These are phyloP conservation scores for Cystoderma amianthinum DNA, from an alignment of 768 basidiomycete species.

Conservation along the genomic window DNA sequence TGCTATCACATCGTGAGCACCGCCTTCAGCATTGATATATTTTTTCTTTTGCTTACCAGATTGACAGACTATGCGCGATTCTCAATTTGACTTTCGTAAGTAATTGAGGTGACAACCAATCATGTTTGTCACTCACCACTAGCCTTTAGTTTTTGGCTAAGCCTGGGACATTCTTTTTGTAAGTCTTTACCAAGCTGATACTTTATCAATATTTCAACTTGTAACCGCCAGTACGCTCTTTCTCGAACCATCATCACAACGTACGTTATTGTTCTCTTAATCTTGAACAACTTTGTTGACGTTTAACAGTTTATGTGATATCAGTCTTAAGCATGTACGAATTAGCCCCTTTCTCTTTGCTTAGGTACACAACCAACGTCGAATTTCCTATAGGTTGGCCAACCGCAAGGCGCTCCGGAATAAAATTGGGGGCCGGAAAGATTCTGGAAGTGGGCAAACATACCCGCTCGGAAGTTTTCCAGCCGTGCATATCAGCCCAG, in stretches of 20 bases:
- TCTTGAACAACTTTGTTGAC: neutral
- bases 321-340: conserved; percentile 3
- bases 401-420: too few species aligned
- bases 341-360: too few species aligned
- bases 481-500: too few species aligned
- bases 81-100: conserved; percentile 1
- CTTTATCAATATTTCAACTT: neutral
- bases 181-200: neutral
- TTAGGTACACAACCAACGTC: too few species aligned
- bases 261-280: neutral
- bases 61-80: conserved; percentile 1
- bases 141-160: conserved; percentile 4
- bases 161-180: conserved; percentile 2
- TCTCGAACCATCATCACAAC: conserved; percentile 2
- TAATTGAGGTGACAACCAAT: neutral
- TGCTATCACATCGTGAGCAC: conserved; percentile 6
- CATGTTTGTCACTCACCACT: too few species aligned
- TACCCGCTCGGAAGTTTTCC: too few species aligned
- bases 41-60: neutral
- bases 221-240: conserved; percentile 3
- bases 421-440: too few species aligned
- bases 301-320: conserved; percentile 1
- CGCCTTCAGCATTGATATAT: too few species aligned
- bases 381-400: too few species aligned
- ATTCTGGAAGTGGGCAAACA: too few species aligned